Conservation (phyloP, 805 yeast genomes). For the Millerago galiae region DNA sequence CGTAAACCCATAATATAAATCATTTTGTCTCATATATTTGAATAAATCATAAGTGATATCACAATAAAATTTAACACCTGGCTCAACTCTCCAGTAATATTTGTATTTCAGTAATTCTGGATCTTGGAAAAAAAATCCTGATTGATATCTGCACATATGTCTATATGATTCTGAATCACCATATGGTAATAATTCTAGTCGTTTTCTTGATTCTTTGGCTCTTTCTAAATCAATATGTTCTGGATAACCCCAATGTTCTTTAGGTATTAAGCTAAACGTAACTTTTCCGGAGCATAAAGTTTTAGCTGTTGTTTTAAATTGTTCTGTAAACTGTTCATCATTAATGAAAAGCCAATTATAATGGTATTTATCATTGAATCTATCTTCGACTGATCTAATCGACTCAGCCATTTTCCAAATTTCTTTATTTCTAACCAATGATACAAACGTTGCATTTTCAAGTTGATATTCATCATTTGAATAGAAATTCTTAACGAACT, state of each 20-base stretch:
- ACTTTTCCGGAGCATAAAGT: slow-evolving; percentile 71
- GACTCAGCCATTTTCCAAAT: slow-evolving; percentile 54
- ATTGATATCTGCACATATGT: slow-evolving; percentile 90
- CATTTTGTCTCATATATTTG: slow-evolving; percentile 74
- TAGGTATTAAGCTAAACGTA: slow-evolving; percentile 74
- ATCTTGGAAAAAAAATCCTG: slow-evolving; percentile 85
- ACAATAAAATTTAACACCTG: slow-evolving; percentile 73
- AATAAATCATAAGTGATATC: slow-evolving; percentile 78
- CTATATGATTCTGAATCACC: slow-evolving; percentile 67
- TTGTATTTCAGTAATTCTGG: slow-evolving; percentile 67
- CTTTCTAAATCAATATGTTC: slow-evolving; percentile 68
- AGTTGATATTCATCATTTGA: no score
- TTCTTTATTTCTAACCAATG: slow-evolving; percentile 72
- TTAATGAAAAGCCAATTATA: slow-evolving; percentile 96
- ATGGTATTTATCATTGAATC: slow-evolving; percentile 73
- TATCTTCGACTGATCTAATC: slow-evolving; percentile 76
- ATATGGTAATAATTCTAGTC: slow-evolving; percentile 75
- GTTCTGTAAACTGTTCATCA: slow-evolving; percentile 78
- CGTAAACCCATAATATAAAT: slow-evolving; percentile 71
- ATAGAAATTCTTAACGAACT: no score
- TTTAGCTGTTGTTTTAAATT: slow-evolving; percentile 63
- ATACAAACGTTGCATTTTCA: slow-evolving; percentile 73
- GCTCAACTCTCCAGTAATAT: slow-evolving; percentile 95
- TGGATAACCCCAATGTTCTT: slow-evolving; percentile 87
- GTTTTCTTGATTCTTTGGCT: slow-evolving; percentile 71